These are phyloP conservation scores for Ustilago curta DNA, from an alignment of 1,284 basidiomycete species.

Conservation along the genomic window DNA sequence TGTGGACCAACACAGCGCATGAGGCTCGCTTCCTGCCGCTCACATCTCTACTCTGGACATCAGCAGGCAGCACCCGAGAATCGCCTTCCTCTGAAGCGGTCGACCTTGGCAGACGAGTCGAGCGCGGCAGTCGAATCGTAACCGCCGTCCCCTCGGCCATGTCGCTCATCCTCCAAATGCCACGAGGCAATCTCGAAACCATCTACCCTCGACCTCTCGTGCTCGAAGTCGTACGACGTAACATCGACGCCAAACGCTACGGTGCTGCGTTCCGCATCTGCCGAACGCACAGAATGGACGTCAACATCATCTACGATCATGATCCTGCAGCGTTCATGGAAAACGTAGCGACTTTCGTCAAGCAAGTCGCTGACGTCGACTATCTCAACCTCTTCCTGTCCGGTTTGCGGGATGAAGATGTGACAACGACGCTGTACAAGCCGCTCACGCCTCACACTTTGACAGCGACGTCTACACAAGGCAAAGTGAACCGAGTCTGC, in stretches of 20 bases:
- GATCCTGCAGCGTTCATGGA: constrained; percentile 78
- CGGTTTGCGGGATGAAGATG: constrained; percentile 73
- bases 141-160: constrained; percentile 73
- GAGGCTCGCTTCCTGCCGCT: constrained; percentile 82
- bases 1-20: constrained; percentile 88
- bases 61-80: constrained; percentile 8
- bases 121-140: constrained; percentile 66
- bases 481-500: constrained; percentile 79
- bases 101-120: constrained; percentile 60
- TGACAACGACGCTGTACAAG: constrained; percentile 69
- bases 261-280: constrained; percentile 88
- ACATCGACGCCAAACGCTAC: constrained; percentile 72
- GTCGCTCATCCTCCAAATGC: constrained; percentile 90
- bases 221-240: constrained; percentile 73
- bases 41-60: constrained; percentile 54
- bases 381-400: constrained; percentile 93
- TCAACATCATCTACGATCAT: constrained; percentile 87
- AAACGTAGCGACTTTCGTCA: constrained; percentile 74
- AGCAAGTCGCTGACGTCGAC: constrained; percentile 89
- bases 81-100: constrained; percentile 26
- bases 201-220: constrained; percentile 92
- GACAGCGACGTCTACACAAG: constrained; percentile 68
- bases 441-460: constrained; percentile 38
- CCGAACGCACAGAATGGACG: constrained; percentile 91
- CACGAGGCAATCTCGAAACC: constrained; percentile 94